These are phyloP conservation scores for Closterium sp. DNA, from an alignment of 139 green algal species.

Conservation along the genomic window DNA sequence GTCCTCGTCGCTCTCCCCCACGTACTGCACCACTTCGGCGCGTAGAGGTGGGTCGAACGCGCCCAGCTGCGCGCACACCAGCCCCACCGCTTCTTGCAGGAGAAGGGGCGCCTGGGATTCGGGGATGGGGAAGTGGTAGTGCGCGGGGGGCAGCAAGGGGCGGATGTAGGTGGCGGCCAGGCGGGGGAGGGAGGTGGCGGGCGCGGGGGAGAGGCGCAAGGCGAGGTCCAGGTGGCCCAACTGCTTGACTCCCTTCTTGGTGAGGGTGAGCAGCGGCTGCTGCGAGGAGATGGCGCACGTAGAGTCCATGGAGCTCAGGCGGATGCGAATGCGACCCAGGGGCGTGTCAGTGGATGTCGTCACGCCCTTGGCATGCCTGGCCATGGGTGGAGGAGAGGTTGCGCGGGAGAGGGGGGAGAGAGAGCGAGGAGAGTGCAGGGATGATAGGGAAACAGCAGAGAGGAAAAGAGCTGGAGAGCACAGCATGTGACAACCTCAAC, in stretches of 20 bases:
- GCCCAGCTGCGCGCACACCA: background rate
- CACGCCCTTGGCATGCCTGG: background rate
- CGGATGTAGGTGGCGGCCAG: background rate
- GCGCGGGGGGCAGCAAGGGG: background rate
- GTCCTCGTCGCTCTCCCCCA: constrained; percentile 4
- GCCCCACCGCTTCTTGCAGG: background rate
- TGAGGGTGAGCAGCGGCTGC: background rate
- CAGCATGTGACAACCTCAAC: no score
- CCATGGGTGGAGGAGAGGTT: background rate
- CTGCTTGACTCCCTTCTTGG: background rate
- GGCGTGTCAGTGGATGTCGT: background rate
- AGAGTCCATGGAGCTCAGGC: background rate
- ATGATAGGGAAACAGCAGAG: background rate
- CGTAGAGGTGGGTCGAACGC: background rate
- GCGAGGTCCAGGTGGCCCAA: background rate
- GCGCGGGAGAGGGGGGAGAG: no score
- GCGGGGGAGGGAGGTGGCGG: background rate
- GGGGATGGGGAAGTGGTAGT: background rate
- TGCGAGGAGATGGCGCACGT: background rate
- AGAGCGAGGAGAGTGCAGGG: no score
- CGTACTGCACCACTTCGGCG: background rate
- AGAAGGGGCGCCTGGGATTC: background rate
- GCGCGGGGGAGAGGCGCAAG: background rate
- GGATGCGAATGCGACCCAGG: background rate
- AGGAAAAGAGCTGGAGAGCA: no score